phyloP scores from a whole-genome alignment of 495 filamentous ascomycete species.

The Hypoxylon fuscum region DNA sequence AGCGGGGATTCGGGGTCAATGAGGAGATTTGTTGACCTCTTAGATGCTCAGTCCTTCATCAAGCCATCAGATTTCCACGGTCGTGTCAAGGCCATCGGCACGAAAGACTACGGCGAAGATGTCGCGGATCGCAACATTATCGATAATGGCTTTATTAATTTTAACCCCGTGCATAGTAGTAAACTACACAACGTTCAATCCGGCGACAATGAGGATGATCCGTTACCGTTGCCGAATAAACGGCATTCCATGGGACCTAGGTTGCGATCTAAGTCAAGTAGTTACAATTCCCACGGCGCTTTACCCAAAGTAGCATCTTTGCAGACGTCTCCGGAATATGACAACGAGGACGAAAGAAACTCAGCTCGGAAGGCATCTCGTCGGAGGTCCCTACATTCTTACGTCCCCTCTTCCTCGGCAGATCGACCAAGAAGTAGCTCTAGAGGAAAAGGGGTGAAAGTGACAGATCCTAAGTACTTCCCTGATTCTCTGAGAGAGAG shows the following conservation, averaged over 20 bases:
- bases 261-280: slow-evolving; percentile 35
- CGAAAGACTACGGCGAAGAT: slow-evolving; percentile 62
- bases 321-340: slow-evolving; percentile 18
- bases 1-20: slow-evolving; percentile 33
- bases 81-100: slow-evolving; percentile 56
- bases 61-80: slow-evolving; percentile 53
- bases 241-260: slow-evolving; percentile 36
- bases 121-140: slow-evolving; percentile 63
- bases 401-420: slow-evolving; percentile 11
- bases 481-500: slow-evolving; percentile 35
- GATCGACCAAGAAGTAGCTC: slow-evolving; percentile 23
- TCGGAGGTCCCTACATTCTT: slow-evolving; percentile 40
- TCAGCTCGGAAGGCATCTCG: slow-evolving; percentile 21
- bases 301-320: slow-evolving; percentile 33
- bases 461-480: slow-evolving; percentile 11
- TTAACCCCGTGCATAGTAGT: slow-evolving; percentile 42
- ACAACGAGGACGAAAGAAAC: slow-evolving; percentile 1
- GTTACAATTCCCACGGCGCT: slow-evolving; percentile 18
- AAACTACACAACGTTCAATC: not conserved
- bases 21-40: slow-evolving; percentile 53
- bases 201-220: slow-evolving; percentile 17
- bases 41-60: slow-evolving; percentile 62
- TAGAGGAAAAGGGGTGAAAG: slow-evolving; percentile 2
- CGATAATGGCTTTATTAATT: slow-evolving; percentile 44
- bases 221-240: slow-evolving; percentile 21